Percentiles rank a stretch among this genome's conserved stretches.
Conservation (phyloP, 371 early-diverging fungal genomes). For the Caulochytrium protostelioides region DNA sequence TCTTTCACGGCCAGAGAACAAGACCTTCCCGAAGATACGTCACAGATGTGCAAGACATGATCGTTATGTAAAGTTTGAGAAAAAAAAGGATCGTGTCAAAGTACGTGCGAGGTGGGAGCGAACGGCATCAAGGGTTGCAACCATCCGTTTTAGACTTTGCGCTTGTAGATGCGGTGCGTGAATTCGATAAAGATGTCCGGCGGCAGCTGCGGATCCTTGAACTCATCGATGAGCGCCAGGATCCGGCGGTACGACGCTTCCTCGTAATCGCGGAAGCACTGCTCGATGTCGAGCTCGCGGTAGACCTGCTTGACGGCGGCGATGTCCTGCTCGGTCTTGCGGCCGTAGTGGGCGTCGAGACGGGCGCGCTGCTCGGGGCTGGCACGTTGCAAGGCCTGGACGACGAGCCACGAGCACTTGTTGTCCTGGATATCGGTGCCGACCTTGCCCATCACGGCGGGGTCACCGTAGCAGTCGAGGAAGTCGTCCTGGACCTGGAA, state of each 20-base stretch:
- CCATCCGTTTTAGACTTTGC: constrained; percentile 4
- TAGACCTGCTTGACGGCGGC: constrained; percentile 62
- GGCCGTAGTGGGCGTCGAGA: constrained; percentile 81
- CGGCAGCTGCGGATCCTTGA: constrained; percentile 48
- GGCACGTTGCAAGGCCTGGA: constrained; percentile 58
- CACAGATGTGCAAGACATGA: too few species aligned
- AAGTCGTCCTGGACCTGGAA: constrained; percentile 96
- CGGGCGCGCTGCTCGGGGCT: constrained; percentile 56
- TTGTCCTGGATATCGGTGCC: constrained; percentile 96
- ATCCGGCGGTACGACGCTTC: constrained; percentile 51
- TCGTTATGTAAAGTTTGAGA: too few species aligned
- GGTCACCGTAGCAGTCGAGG: constrained; percentile 76
- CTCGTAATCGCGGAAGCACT: constrained; percentile 61
- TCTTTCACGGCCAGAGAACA: too few species aligned
- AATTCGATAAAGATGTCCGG: constrained; percentile 65
- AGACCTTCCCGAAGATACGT: too few species aligned
- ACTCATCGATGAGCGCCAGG: constrained; percentile 41
- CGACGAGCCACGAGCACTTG: constrained; percentile 95
- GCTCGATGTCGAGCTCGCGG: constrained; percentile 50
- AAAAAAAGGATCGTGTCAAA: too few species aligned
- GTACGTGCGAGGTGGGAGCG: too few species aligned
- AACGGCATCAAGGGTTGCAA: too few species aligned
- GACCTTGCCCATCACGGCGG: constrained; percentile 85
- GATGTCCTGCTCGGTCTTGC: constrained; percentile 48
- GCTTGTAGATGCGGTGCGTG: constrained; percentile 35